A percentile compares a stretch with the other conserved stretches of the same genome.
phyloP scores from a whole-genome alignment of 1,284 basidiomycete genomes.

The Ceratobasidium sp. region DNA sequence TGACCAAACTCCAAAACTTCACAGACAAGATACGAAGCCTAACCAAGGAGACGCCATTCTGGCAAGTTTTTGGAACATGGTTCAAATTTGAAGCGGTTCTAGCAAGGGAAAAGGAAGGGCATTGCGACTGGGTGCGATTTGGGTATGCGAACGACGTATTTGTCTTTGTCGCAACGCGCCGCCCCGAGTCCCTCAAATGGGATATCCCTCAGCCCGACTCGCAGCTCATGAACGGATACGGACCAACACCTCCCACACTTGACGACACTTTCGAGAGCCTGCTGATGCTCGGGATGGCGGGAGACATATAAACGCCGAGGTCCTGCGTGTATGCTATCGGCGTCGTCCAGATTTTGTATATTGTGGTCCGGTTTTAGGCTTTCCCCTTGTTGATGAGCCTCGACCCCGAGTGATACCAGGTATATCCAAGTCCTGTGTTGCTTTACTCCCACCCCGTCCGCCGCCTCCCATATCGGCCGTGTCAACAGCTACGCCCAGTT shows the following conservation, averaged over 20 bases:
- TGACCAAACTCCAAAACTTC: background rate
- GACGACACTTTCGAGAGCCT: slow-evolving; percentile 74
- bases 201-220: slow-evolving; percentile 58
- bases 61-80: slow-evolving; percentile 83
- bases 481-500: slow-evolving; percentile 60
- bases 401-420: background rate
- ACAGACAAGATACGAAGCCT: slow-evolving; percentile 78
- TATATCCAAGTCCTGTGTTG: slow-evolving; percentile 16
- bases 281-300: slow-evolving; percentile 59
- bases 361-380: slow-evolving; percentile 28
- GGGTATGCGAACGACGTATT: slow-evolving; percentile 56
- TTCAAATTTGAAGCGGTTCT: slow-evolving; percentile 73
- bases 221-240: slow-evolving; percentile 63
- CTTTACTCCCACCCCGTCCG: slow-evolving; percentile 32
- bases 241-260: slow-evolving; percentile 54
- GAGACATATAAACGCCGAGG: background rate
- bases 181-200: slow-evolving; percentile 64
- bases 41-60: slow-evolving; percentile 78
- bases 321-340: slow-evolving; percentile 15
- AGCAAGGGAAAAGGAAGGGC: slow-evolving; percentile 42
- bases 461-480: slow-evolving; percentile 33
- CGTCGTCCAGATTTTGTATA: slow-evolving; percentile 34
- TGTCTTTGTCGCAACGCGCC: slow-evolving; percentile 65
- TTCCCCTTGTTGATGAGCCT: slow-evolving; percentile 26
- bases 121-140: slow-evolving; percentile 19